Base-by-base conservation (phyloP, 2,329 filamentous ascomycete species). In the Leptographium radiaticola region DNA sequence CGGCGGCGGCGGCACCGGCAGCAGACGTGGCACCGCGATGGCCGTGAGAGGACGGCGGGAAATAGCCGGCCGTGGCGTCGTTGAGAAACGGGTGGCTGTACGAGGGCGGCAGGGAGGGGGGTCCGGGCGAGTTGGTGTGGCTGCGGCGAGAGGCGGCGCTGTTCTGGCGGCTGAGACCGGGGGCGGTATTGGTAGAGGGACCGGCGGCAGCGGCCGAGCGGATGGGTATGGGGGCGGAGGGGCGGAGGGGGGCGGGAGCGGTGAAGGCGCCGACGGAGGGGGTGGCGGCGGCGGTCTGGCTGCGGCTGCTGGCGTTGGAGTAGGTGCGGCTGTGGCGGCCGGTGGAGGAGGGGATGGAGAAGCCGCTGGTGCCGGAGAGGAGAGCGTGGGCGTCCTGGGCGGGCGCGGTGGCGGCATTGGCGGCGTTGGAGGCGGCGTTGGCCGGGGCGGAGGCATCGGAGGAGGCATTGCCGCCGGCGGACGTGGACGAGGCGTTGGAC, bases 401-500 rank as follows among this genome's bases (percentile, higher is more conserved):
- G 16, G 53, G 31, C 1, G 34, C 48, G 8, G 16, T 25, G 25
- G 25, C 25, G 34, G 12, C 34, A 36, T 4, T 9, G 34, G 34
- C 34, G 9, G 34, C 9, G 34, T 3, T 4, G 34, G 34, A 9
- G 34, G 34, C 34, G 9, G 34, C 9, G 9, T 36, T 9, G 7
- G 8, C 39, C n/a, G 38, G 4, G 40, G 45, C 5, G 49, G 34
- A 10, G 25, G 42, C 49, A 10, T 31, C 38, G 9, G 36, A 30
- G 10, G 15, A 13, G 20, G 13, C 30, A 5, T 16, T 16, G 30
- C 11, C 44, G 18, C 38, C 51, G 10, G 73, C 51, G 2, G 50
- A 18, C 40, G 69, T 70, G 18, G 76, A 74, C 13, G 81, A 84
- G n/a, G 79, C 67, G 62, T 83, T 84, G 46, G 81, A 84, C 6